Evolutionary conservation across 768 basidiomycete species (phyloP).

Genomic region (Lactarius pseudohatsudake): DNA sequence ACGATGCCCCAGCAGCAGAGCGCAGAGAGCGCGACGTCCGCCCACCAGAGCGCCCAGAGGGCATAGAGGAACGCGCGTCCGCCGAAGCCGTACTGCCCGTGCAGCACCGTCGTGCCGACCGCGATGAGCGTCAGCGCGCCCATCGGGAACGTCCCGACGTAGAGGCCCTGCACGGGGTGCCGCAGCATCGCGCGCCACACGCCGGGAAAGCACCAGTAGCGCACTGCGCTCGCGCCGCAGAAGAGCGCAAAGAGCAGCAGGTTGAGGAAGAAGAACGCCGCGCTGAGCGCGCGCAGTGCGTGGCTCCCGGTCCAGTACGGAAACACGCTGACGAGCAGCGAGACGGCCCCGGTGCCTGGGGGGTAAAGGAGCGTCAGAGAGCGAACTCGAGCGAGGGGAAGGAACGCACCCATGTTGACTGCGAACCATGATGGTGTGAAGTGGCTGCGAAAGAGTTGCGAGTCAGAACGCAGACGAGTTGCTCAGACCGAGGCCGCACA

Average conservation of each 20-base stretch:
- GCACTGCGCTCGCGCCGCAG: slow-evolving; percentile 43
- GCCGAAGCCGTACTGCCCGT: slow-evolving; percentile 47
- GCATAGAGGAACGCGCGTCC: slow-evolving; percentile 52
- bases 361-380: too few species aligned
- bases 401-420: slow-evolving; percentile 49
- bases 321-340: slow-evolving; percentile 33
- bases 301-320: slow-evolving; percentile 33
- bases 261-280: slow-evolving; percentile 54
- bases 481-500: slow-evolving; percentile 21
- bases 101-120: slow-evolving; percentile 47
- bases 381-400: too few species aligned
- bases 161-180: slow-evolving; percentile 53
- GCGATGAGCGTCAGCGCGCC: slow-evolving; percentile 58
- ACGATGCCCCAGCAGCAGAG: slow-evolving; percentile 60
- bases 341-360: slow-evolving; percentile 42
- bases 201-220: slow-evolving; percentile 56
- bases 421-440: slow-evolving; percentile 61
- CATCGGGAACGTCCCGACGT: slow-evolving; percentile 54
- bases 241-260: slow-evolving; percentile 41
- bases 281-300: slow-evolving; percentile 42
- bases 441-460: slow-evolving; percentile 37
- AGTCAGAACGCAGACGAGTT: not conserved
- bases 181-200: slow-evolving; percentile 48
- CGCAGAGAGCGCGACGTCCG: slow-evolving; percentile 55
- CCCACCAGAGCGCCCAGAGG: slow-evolving; percentile 71